Evolutionary conservation across 176 grass and related monocot species (phyloP).

Genomic region (Zoysia pacifica): DNA sequence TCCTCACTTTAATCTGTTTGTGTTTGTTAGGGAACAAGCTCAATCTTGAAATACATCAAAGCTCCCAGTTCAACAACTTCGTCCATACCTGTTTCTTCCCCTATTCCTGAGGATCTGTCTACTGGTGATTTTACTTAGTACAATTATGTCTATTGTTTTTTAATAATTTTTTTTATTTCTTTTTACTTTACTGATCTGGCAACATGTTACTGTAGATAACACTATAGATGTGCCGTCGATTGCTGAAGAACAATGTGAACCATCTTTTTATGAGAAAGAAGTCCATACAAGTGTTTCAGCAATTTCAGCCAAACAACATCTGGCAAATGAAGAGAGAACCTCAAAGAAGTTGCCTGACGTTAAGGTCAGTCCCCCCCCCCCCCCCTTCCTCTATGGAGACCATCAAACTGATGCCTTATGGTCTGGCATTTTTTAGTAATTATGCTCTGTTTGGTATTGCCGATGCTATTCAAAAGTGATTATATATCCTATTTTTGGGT

Average conservation of each 20-base stretch:
- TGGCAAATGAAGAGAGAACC: constrained; percentile 20
- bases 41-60: constrained; percentile 80
- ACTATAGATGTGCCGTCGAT: background rate
- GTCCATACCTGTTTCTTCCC: constrained; percentile 27
- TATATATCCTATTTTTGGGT: background rate
- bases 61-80: constrained; percentile 35
- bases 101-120: constrained; percentile 25
- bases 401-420: constrained; percentile 1
- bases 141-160: background rate
- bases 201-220: constrained; percentile 39
- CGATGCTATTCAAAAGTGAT: background rate
- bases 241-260: constrained; percentile 37
- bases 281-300: background rate
- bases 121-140: constrained; percentile 40
- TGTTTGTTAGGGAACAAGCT: constrained; percentile 62
- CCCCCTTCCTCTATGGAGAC: background rate
- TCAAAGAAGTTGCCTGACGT: constrained; percentile 32
- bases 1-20: constrained; percentile 16
- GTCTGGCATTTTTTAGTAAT: background rate
- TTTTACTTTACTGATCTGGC: constrained; percentile 23
- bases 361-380: constrained; percentile 29
- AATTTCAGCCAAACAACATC: constrained; percentile 28
- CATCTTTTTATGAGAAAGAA: constrained; percentile 46
- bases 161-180: constrained; percentile 9
- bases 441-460: background rate